Evolutionary conservation across 805 yeast species (phyloP), one percentile per base, ranked within the genome.

Genomic region (Saccharomyces eubayanus): DNA sequence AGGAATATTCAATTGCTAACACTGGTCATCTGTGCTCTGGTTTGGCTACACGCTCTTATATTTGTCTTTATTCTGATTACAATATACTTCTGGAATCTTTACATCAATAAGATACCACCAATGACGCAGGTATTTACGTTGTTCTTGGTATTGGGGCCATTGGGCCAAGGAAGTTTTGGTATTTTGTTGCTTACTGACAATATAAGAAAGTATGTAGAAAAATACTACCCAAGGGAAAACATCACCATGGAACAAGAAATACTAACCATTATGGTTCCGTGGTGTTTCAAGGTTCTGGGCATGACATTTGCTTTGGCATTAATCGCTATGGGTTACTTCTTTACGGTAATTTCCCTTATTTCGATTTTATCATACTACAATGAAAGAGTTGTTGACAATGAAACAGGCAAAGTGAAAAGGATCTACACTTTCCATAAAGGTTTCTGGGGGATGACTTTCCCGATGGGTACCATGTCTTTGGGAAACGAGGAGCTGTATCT

Each of bases 391-490:
- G 9, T 69, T 1, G 59, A 62, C 21, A 62, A 65, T 31, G 31
- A 52, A 14, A 47, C 48, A 3, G 54, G 56, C 1, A 47, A 49
- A 3, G 36, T 36, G 0, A 50, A 40, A 10, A 77, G 76, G 0
- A 62, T 67, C 3, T 68, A 67, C 20, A 52, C 58, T 31, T 83
- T 81, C 71, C 72, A 74, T 29, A 74, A 75, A 57, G 77, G 80
- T 1, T 82, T 82, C 81, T 87, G 96, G 96, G 83, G 90, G 16
- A 79, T 87, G 74, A 87, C 96, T 58, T 90, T 90, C 83, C 97
- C 96, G 3, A 62, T 89, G 61, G 97, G 96, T 1, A 88, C 95
- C 0, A 82, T 87, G 84, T 74, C 85, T 0, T 66, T 85, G 12
- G 81, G 89, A 2, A 77, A 81, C 54, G 67, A 74, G 9, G 78